These are phyloP conservation scores for Thelephora terrestris DNA, from an alignment of 1,284 basidiomycete genomes.

Conservation along the genomic window DNA sequence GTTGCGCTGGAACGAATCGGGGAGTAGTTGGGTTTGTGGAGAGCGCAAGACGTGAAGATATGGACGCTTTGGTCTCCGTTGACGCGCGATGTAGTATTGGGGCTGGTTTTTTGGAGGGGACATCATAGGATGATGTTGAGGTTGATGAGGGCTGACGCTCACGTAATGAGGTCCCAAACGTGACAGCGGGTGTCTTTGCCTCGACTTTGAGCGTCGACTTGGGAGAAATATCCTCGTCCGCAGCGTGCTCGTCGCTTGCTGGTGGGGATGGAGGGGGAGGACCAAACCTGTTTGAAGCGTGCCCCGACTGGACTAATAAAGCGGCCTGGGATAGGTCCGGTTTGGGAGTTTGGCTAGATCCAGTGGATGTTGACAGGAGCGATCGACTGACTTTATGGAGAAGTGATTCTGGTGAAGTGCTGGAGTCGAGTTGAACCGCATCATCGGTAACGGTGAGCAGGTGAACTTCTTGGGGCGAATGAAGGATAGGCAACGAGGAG, in stretches of 20 bases:
- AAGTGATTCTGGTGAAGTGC: constrained; percentile 28
- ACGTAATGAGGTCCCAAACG: constrained; percentile 26
- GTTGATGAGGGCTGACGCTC: constrained; percentile 20
- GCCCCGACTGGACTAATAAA: constrained; percentile 6
- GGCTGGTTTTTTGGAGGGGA: not conserved
- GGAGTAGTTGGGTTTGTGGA: not conserved
- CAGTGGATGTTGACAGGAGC: constrained; percentile 19
- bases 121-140: constrained; percentile 10
- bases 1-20: not conserved
- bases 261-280: constrained; percentile 61
- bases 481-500: constrained; percentile 24
- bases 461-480: constrained; percentile 35
- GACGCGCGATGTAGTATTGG: constrained; percentile 29
- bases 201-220: constrained; percentile 14
- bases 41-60: constrained; percentile 13
- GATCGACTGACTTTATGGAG: constrained; percentile 28
- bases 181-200: constrained; percentile 14
- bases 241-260: constrained; percentile 38
- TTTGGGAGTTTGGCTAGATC: not conserved
- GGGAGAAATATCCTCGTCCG: constrained; percentile 16
- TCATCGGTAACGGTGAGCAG: constrained; percentile 42
- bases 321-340: constrained; percentile 7
- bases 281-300: constrained; percentile 27
- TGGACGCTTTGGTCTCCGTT: constrained; percentile 37
- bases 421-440: constrained; percentile 31